Percentiles rank a stretch among this genome's conserved stretches.
Evolutionary conservation across 2,329 filamentous ascomycete genomes (phyloP).

Genomic region (Verticillium nubilum): DNA sequence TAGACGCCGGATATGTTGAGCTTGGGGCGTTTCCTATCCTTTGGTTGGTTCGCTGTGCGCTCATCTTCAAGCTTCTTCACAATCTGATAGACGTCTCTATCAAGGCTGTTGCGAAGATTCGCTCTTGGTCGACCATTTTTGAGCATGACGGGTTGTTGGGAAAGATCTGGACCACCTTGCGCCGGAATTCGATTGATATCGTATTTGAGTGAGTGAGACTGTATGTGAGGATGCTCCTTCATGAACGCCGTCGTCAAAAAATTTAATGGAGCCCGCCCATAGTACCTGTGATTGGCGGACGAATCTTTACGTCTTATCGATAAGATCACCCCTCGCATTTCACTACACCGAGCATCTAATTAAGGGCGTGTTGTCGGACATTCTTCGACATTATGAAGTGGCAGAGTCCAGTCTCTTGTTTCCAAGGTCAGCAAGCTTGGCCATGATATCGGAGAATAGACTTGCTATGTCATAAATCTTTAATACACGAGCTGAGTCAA

Average conservation of each 20-base stretch:
- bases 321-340: background rate
- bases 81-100: constrained; percentile 72
- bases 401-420: too few relatives aligned
- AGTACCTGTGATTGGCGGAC: background rate
- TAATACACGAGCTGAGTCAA: too few relatives aligned
- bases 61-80: constrained; percentile 71
- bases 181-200: background rate
- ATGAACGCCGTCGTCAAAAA: background rate
- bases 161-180: background rate
- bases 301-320: background rate
- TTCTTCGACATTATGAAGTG: too few relatives aligned
- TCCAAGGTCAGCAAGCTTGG: too few relatives aligned
- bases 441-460: too few relatives aligned
- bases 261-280: background rate
- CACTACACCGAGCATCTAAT: too few relatives aligned
- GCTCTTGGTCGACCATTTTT: constrained; percentile 10
- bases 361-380: too few relatives aligned
- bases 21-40: constrained; percentile 13
- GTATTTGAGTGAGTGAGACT: background rate
- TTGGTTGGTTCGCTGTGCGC: constrained; percentile 40
- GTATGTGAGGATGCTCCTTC: background rate
- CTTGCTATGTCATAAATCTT: too few relatives aligned
- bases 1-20: constrained; percentile 55
- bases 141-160: background rate
- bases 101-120: constrained; percentile 50